Percentiles rank a stretch among this genome's conserved stretches.
These are phyloP conservation scores for Aphanomyces astaci DNA, from an alignment of 352 stramenopile species.

Conservation along the genomic window DNA sequence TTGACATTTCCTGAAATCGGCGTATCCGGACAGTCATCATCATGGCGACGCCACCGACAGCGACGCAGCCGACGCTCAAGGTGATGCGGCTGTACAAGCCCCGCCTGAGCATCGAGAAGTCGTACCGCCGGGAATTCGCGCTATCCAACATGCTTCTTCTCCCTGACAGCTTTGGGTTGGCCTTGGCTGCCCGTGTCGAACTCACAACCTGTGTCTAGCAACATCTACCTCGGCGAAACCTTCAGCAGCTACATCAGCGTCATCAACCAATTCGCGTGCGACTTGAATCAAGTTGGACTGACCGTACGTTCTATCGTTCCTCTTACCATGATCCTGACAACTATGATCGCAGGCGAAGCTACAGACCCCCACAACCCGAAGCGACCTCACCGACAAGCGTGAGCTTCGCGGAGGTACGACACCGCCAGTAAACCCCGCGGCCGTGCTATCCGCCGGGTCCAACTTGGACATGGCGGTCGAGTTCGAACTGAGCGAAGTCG, in stretches of 20 bases:
- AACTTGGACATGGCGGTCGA: slow-evolving; percentile 90
- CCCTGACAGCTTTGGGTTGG: slow-evolving; percentile 85
- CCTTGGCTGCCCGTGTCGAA: slow-evolving; percentile 3
- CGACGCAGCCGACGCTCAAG: slow-evolving; percentile 66
- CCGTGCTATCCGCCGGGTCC: slow-evolving; percentile 49
- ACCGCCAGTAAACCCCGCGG: slow-evolving; percentile 66
- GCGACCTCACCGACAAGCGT: slow-evolving; percentile 16
- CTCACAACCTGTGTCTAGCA: slow-evolving; percentile 30
- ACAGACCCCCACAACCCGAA: slow-evolving; percentile 13
- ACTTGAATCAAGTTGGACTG: slow-evolving; percentile 64
- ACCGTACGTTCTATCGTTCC: slow-evolving; percentile 30
- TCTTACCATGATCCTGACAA: not conserved
- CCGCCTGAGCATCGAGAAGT: slow-evolving; percentile 49
- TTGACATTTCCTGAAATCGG: too few species aligned
- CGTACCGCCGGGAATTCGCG: slow-evolving; percentile 68
- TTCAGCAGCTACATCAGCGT: slow-evolving; percentile 91
- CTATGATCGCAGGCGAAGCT: slow-evolving; percentile 1
- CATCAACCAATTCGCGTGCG: slow-evolving; percentile 82
- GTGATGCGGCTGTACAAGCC: slow-evolving; percentile 91
- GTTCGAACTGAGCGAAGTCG: slow-evolving; percentile 82
- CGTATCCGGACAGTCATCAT: too few species aligned
- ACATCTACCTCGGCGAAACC: slow-evolving; percentile 89
- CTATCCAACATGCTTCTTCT: slow-evolving; percentile 86
- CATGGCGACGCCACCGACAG: slow-evolving; percentile 1
- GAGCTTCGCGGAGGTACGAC: slow-evolving; percentile 19